These are phyloP conservation scores for Colletotrichum tofieldiae DNA, from an alignment of 2,329 filamentous ascomycete species.

Conservation along the genomic window DNA sequence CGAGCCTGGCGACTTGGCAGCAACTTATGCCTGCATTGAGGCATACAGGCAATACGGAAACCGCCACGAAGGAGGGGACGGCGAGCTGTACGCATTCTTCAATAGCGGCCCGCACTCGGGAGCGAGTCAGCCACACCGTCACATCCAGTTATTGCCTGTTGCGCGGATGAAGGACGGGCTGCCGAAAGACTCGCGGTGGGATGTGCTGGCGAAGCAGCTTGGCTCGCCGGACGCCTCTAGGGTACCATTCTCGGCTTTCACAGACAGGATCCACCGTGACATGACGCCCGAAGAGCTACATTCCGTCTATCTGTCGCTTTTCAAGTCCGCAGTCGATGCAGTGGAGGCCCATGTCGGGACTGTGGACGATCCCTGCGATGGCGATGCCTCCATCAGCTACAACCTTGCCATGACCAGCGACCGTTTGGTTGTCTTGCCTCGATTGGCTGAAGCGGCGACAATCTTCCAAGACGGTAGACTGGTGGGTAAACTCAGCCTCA, in stretches of 20 bases:
- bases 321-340: slow-evolving; percentile 60
- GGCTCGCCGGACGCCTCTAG: slow-evolving; percentile 20
- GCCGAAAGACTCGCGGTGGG: slow-evolving; percentile 58
- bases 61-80: slow-evolving; percentile 42
- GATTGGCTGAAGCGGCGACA: slow-evolving; percentile 65
- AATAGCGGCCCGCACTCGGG: slow-evolving; percentile 80
- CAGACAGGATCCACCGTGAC: slow-evolving; percentile 53
- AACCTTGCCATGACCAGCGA: slow-evolving; percentile 73
- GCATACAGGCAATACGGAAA: slow-evolving; percentile 62
- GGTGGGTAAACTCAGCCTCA: slow-evolving; percentile 65
- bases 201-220: slow-evolving; percentile 62
- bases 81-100: slow-evolving; percentile 76
- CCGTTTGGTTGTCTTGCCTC: slow-evolving; percentile 69
- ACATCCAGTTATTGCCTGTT: slow-evolving; percentile 80
- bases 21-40: slow-evolving; percentile 73
- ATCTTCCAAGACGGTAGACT: slow-evolving; percentile 50
- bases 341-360: slow-evolving; percentile 47
- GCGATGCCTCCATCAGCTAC: slow-evolving; percentile 72
- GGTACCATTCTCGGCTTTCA: slow-evolving; percentile 64
- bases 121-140: slow-evolving; percentile 80
- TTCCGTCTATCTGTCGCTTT: slow-evolving; percentile 63
- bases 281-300: slow-evolving; percentile 58
- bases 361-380: slow-evolving; percentile 48
- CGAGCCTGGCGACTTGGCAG: slow-evolving; percentile 72
- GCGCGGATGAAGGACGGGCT: slow-evolving; percentile 73